These are phyloP conservation scores for Tetrapisispora pingtungensis DNA, from an alignment of 805 yeast genomes.

Conservation along the genomic window DNA sequence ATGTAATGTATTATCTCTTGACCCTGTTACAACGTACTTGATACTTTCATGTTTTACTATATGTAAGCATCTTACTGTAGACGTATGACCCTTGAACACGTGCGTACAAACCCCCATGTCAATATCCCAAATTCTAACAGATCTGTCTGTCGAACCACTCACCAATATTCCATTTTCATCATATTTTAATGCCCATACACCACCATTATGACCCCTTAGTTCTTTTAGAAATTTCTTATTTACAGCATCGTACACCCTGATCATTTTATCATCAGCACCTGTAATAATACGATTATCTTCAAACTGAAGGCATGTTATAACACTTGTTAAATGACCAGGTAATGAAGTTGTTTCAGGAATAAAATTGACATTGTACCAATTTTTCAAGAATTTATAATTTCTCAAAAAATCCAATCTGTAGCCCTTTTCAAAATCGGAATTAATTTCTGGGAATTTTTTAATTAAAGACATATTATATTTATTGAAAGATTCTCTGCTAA, in stretches of 20 bases:
- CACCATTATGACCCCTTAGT: conserved; percentile 87
- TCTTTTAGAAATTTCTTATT: conserved; percentile 56
- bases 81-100: conserved; percentile 81
- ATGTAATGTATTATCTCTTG: conserved; percentile 69
- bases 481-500: conserved; percentile 39
- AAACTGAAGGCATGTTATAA: conserved; percentile 91
- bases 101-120: conserved; percentile 80
- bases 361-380: conserved; percentile 75
- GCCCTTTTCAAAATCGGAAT: conserved; percentile 26
- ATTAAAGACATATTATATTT: conserved; percentile 18
- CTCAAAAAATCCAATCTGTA: conserved; percentile 39
- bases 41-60: conserved; percentile 56
- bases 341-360: conserved; percentile 59
- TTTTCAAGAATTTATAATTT: conserved; percentile 67
- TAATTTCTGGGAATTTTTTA: conserved; percentile 19
- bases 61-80: conserved; percentile 87
- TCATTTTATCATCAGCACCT: conserved; percentile 80
- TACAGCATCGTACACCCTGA: conserved; percentile 68
- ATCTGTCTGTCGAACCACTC: conserved; percentile 89
- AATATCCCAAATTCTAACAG: conserved; percentile 90
- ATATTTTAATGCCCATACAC: conserved; percentile 96
- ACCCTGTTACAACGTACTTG: conserved; percentile 74
- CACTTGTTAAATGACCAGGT: conserved; percentile 63
- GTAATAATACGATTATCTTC: conserved; percentile 86
- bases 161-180: conserved; percentile 63